These are phyloP conservation scores for Thuidium tamariscinum DNA, from an alignment of 225 moss, liverwort and hornwort genomes.

Conservation along the genomic window DNA sequence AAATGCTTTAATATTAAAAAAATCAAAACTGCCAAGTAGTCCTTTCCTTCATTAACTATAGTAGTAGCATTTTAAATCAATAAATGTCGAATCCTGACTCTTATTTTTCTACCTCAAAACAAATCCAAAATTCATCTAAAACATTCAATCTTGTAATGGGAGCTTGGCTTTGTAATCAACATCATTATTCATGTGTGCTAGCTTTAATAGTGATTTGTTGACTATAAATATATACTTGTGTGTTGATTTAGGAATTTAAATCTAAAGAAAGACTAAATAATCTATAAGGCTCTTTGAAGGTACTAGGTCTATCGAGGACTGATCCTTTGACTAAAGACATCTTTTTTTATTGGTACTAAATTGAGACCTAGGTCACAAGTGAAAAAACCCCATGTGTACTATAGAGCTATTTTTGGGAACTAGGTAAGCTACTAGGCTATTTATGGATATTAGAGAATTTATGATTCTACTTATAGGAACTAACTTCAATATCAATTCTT, in stretches of 20 bases:
- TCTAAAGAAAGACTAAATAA: background rate
- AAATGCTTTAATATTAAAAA: background rate
- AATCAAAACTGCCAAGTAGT: background rate
- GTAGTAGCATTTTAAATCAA: background rate
- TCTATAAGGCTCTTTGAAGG: background rate
- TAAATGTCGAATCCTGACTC: accelerated
- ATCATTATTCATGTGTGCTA: accelerated
- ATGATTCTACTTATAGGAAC: accelerated
- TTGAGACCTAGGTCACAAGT: accelerated
- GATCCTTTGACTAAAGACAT: background rate
- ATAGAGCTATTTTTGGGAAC: accelerated
- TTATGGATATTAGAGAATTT: accelerated
- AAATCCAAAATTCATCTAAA: background rate
- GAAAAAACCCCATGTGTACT: accelerated
- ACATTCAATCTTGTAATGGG: accelerated
- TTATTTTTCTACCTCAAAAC: background rate
- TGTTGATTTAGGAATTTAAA: background rate
- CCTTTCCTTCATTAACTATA: no score
- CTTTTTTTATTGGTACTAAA: background rate
- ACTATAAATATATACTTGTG: background rate
- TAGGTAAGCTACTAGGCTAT: accelerated
- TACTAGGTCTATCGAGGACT: no score
- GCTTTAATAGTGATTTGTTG: background rate
- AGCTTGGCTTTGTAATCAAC: accelerated
- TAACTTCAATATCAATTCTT: background rate